phyloP scores from a whole-genome alignment of 441 rosid species.

The Syzygium malaccense region DNA sequence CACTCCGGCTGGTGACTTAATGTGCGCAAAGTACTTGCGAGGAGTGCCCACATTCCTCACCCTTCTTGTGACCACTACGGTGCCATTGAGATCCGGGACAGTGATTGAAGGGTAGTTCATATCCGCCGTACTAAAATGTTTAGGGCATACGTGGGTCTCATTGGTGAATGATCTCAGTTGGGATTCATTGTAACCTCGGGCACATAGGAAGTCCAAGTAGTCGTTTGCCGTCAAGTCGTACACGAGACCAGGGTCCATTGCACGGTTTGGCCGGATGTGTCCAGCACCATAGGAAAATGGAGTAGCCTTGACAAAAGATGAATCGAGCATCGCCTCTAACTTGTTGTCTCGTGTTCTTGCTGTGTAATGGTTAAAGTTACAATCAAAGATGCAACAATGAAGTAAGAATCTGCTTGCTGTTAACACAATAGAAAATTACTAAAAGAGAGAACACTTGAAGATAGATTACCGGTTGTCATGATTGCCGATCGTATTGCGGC shows the following conservation, averaged over 20 bases:
- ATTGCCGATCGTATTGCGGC: conserved; percentile 56
- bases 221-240: background rate
- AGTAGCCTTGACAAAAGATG: background rate
- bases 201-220: conserved; percentile 12
- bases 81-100: background rate
- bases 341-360: conserved; percentile 1
- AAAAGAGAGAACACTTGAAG: background rate
- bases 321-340: background rate
- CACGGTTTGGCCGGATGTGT: conserved; percentile 5
- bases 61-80: background rate
- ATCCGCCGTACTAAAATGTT: background rate
- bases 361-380: background rate
- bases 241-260: conserved; percentile 4
- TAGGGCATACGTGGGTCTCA: background rate
- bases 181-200: background rate
- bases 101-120: conserved; percentile 9
- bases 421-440: background rate
- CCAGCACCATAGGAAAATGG: conserved; percentile 10
- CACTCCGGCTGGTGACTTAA: background rate
- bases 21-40: background rate
- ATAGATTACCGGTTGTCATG: conserved; percentile 46
- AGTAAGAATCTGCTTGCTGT: background rate
- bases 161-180: background rate
- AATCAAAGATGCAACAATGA: background rate
- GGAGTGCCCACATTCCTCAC: conserved; percentile 8